A percentile compares a stretch with the other conserved stretches of the same genome.
Evolutionary conservation across 768 basidiomycete genomes (phyloP).

Genomic region (Rhizopogon vinicolor): DNA sequence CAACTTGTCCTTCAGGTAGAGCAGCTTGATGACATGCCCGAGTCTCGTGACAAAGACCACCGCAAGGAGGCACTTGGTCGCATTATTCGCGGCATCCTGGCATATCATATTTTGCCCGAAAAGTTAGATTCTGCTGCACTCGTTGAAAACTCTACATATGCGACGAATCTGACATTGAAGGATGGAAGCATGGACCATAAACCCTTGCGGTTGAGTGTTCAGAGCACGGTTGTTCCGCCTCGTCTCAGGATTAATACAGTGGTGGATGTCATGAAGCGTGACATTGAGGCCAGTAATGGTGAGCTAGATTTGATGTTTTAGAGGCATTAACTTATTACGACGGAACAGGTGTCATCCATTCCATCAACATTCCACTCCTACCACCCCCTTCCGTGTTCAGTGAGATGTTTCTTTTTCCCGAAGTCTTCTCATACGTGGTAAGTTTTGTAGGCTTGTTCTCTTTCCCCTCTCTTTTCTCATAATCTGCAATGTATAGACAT

Average conservation of each 20-base stretch:
- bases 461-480: background rate
- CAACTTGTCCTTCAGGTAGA: constrained; percentile 17
- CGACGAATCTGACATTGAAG: constrained; percentile 39
- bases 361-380: constrained; percentile 49
- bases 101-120: constrained; percentile 52
- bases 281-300: constrained; percentile 51
- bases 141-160: constrained; percentile 49
- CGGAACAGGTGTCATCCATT: constrained; percentile 43
- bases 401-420: constrained; percentile 37
- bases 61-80: constrained; percentile 52
- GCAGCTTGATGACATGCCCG: constrained; percentile 36
- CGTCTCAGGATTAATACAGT: constrained; percentile 44
- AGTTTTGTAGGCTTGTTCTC: constrained; percentile 6
- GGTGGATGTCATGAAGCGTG: constrained; percentile 35
- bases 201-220: constrained; percentile 40
- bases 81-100: constrained; percentile 48
- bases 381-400: constrained; percentile 51
- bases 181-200: constrained; percentile 40
- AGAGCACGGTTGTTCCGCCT: constrained; percentile 28
- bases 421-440: constrained; percentile 47
- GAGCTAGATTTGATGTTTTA: constrained; percentile 4
- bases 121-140: constrained; percentile 34
- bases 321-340: background rate
- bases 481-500: constrained; percentile 35
- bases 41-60: constrained; percentile 41